Evolutionary conservation across 2,329 filamentous ascomycete species (phyloP), one percentile per base, ranked within the genome.

Genomic region (Davidsoniella virescens): DNA sequence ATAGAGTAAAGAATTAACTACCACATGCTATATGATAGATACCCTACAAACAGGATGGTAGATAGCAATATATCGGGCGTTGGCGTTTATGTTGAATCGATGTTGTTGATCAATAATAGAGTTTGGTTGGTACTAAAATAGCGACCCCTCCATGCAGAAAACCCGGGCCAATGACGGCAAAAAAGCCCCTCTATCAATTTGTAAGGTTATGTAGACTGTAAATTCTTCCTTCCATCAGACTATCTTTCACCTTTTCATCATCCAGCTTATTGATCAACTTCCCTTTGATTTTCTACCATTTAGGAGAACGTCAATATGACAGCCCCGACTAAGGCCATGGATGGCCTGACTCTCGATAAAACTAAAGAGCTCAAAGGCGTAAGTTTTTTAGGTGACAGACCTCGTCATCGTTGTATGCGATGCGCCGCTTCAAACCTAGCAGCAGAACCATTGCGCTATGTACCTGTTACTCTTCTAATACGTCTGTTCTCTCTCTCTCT

Each of bases 351-450:
- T 53, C 66, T 75, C 57, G 76, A 72, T 62, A 76, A 76, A 62
- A 76, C 72, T 52, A 77, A 77, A 63, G 73, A 77, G 64, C 65
- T 77, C 60, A 77, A 75, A 63, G 73, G 73, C 54, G 71, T 70
- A 65, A 51, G 69, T 65, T 55, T 47, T 55, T 9, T 17, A 39
- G 26, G 7, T 3, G 20, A 45, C 16, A 14, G 17, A 20, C 12
- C 12, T 26, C 36, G 43, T 14, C 18, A 23, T 26, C 2, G 4
- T n/a, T 25, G 43, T 16, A 20, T 14, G 29, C 12, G 43, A 45
- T 33, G 14, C 17, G 7, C 23, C 9, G n/a, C 9, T 25, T 10
- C 17, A 8, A 33, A 33, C 29, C 12, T 33, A 6, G 8, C 8
- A 33, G 12, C 2, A 33, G 29, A 9, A 9, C 12, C 3, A 12